Base-by-base conservation (phyloP, 148 eudicot genomes). In the Rhododendron griersonianum region DNA sequence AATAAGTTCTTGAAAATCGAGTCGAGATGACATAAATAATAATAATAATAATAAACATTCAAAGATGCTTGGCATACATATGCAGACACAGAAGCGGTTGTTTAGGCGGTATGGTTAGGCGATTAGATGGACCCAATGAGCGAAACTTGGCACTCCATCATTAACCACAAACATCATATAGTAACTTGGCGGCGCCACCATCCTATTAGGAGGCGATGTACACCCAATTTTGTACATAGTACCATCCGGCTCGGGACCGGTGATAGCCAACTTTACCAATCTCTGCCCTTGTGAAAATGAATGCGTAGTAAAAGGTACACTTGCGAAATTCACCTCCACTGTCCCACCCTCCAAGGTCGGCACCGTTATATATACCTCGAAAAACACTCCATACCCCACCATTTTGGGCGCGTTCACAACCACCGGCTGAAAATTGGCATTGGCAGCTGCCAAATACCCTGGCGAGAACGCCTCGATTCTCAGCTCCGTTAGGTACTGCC, bases 211-310 rank as follows among this genome's bases (percentile, higher is more conserved):
- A 41, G 99, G 98, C 0, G 96, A 92, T 11, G 91, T 88, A 83
- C 96, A 92, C 50, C 87, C 85, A 14, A 95, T 86, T 87, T 71
- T 91, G 39, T 92, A 96, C n/a, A 86, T 37, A 0, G 47, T 86
- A 3, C 78, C 86, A 4, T 47, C 87, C 23, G 91, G 91, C 50
- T 89, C 19, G 0, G 94, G 89, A 1, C 91, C 88, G 18, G 85
- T 86, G 23, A 88, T 90, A 0, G 35, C 61, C 80, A 96, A 84
- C 85, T 96, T 96, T 83, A 95, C 95, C 82, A 96, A 81, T 88
- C 99, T 87, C 88, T 95, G 98, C 53, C 98, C 99, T 65, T 96
- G 99, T 4, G 98, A 96, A 41, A 94, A 96, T 9, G 99, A 96
- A 84, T 96, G 99, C 0, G 99, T 96, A 0, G 98, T 93, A 82